These are phyloP conservation scores for Ambrosiella cleistominuta DNA, from an alignment of 2,329 filamentous ascomycete species.

Conservation along the genomic window DNA sequence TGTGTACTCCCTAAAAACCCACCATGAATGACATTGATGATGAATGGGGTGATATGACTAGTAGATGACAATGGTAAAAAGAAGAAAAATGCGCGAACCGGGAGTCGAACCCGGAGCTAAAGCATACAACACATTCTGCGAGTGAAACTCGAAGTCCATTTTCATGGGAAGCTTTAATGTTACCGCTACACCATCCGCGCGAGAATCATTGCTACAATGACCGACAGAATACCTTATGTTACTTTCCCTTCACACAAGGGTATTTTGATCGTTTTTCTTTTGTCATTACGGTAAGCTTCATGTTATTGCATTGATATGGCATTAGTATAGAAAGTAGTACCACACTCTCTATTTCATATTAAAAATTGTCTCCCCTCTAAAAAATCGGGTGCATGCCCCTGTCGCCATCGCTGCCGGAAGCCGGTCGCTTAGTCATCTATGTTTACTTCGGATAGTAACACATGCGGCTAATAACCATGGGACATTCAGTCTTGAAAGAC, in stretches of 20 bases:
- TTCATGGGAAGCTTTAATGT: slow-evolving; percentile 15
- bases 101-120: slow-evolving; percentile 15
- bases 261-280: too few species aligned
- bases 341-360: too few species aligned
- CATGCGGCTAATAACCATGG: background rate
- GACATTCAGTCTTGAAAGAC: background rate
- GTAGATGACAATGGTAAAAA: background rate
- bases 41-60: background rate
- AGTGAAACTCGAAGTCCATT: slow-evolving; percentile 11
- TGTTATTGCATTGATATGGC: too few species aligned
- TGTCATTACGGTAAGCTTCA: too few species aligned
- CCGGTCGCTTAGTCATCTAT: background rate
- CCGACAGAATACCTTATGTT: background rate
- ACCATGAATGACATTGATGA: background rate
- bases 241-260: too few species aligned
- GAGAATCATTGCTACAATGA: background rate
- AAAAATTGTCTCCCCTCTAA: too few species aligned
- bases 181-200: slow-evolving; percentile 15
- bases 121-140: slow-evolving; percentile 12
- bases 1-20: background rate
- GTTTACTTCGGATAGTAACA: background rate
- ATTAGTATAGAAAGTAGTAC: too few species aligned
- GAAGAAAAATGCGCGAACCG: slow-evolving; percentile 12
- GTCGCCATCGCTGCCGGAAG: too few species aligned
- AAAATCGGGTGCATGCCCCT: too few species aligned